These are phyloP conservation scores for Sarocladiaceae sp. DNA, from an alignment of 2,329 filamentous ascomycete genomes.

Conservation along the genomic window DNA sequence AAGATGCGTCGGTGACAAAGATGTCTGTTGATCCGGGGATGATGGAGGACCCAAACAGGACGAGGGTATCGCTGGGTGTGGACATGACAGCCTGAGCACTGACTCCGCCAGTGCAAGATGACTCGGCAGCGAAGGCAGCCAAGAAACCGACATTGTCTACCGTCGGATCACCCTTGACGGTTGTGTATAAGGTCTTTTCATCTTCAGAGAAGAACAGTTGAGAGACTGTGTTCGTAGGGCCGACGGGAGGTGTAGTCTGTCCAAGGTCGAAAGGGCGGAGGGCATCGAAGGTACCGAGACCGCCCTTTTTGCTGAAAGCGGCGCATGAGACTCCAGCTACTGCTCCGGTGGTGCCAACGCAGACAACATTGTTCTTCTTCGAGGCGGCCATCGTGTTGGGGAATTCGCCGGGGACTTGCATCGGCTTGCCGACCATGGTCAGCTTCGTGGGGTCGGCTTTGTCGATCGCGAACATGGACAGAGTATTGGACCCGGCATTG, in stretches of 20 bases:
- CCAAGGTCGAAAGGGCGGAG: constrained; percentile 43
- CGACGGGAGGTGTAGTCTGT: constrained; percentile 54
- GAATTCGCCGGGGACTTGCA: constrained; percentile 44
- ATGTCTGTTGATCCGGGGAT: constrained; percentile 41
- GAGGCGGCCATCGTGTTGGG: constrained; percentile 49
- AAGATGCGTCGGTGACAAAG: constrained; percentile 55
- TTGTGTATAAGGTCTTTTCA: constrained; percentile 45
- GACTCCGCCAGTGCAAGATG: constrained; percentile 3
- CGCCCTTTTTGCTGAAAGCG: constrained; percentile 27
- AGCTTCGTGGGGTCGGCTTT: constrained; percentile 37
- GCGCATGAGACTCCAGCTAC: constrained; percentile 41
- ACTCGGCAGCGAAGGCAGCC: constrained; percentile 42
- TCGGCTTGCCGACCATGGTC: constrained; percentile 37
- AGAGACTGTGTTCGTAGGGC: constrained; percentile 55
- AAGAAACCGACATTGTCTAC: constrained; percentile 54
- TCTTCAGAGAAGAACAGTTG: constrained; percentile 57
- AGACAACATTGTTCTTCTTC: constrained; percentile 34
- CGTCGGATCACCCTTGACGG: constrained; percentile 56
- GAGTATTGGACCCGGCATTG: constrained; percentile 13
- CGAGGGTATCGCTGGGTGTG: constrained; percentile 50
- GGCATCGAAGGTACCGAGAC: constrained; percentile 38
- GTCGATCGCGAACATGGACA: constrained; percentile 32
- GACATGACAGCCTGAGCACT: constrained; percentile 26
- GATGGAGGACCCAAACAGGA: constrained; percentile 49
- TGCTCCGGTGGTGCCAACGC: constrained; percentile 41